These are phyloP conservation scores for Nephelium lappaceum DNA, from an alignment of 345 rosid species.

Conservation along the genomic window DNA sequence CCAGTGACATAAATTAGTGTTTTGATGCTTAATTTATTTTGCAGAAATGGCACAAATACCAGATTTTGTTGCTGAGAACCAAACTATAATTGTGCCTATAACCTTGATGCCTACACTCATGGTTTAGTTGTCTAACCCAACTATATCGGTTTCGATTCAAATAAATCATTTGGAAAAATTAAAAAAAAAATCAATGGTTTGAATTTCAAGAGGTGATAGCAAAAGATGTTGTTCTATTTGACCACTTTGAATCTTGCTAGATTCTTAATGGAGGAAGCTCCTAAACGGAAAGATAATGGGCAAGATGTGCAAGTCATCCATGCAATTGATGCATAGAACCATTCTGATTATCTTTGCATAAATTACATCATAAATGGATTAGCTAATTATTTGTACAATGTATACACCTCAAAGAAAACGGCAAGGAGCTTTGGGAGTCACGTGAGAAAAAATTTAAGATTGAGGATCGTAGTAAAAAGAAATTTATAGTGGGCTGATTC, in stretches of 20 bases:
- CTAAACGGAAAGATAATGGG: background rate
- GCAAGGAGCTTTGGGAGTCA: background rate
- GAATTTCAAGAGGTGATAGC: slow-evolving; percentile 15
- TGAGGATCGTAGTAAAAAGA: background rate
- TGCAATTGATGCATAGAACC: background rate
- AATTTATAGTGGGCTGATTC: background rate
- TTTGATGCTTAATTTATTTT: no score
- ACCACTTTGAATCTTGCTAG: slow-evolving; percentile 2
- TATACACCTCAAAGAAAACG: background rate
- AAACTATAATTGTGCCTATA: no score
- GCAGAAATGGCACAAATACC: no score
- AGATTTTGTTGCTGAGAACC: no score
- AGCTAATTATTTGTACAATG: background rate
- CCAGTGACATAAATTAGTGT: no score
- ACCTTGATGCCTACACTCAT: no score
- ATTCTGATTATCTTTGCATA: background rate
- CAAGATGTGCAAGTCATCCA: background rate
- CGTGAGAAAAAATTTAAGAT: background rate
- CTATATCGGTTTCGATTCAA: no score
- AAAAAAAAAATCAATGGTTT: background rate
- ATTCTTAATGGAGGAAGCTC: background rate
- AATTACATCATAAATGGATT: background rate
- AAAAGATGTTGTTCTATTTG: slow-evolving; percentile 16
- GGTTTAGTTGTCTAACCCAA: no score
- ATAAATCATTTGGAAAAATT: background rate